Evolutionary conservation across 345 rosid species (phyloP), one percentile per base, ranked within the genome.

Genomic region (Isatis tinctoria): DNA sequence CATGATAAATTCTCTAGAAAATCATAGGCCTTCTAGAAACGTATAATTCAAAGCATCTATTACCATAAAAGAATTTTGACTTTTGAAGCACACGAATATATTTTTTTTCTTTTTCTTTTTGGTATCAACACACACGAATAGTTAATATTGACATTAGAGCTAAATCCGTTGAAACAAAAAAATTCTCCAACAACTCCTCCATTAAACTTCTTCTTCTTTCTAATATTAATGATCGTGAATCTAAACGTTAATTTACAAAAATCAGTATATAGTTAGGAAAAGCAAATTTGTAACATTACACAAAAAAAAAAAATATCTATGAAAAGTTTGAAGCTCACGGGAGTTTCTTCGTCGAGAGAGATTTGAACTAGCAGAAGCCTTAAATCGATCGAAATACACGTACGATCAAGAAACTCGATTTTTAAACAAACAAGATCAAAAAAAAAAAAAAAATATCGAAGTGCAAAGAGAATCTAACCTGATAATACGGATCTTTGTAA

Each of bases 381-480:
- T 41, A n/a, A 6, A 62, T 60, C 39, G 47, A 58, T 41, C 20
- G 13, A 61, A 40, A 8, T n/a, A 41, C 36, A 62, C 49, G 51
- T 41, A 49, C 54, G 69, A 40, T 37, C 14, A 16, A 51, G 63
- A 73, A 39, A 40, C 76, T 40, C 4, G 40, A 36, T 3, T 41
- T 36, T 54, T 6, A 2, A 37, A 20, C 5, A 73, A 59, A 33
- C 20, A 36, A 56, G 65, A 74, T 12, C 32, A 14, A 49, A 53
- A 53, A 1, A 48, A 48, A 51, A 17, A 9, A 22, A 49, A 5
- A 49, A 49, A 49, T 1, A 7, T 14, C 39, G 24, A 68, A 75
- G 63, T 49, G 65, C 37, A 27, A 62, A 70, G 71, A 64, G 35
- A 47, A 76, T 70, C 47, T 64, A 6, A 76, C 80, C 76, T 70